phyloP scores from a whole-genome alignment of 306 rosid genomes.

The Cucumis cinereus region DNA sequence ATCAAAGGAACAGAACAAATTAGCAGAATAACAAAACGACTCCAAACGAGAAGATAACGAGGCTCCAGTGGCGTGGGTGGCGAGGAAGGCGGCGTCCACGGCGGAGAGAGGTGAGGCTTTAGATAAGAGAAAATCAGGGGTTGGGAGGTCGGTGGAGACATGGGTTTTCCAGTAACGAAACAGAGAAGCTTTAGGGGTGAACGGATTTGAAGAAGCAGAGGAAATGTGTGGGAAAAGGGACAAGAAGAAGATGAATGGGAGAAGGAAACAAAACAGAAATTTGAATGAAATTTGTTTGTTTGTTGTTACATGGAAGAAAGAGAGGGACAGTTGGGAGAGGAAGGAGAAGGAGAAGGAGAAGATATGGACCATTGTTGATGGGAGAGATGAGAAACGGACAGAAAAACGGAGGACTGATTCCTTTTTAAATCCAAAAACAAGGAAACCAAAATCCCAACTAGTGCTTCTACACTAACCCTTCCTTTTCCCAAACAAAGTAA shows the following conservation, averaged over 20 bases:
- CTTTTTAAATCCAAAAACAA: neutral
- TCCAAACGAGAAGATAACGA: constrained; percentile 19
- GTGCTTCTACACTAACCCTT: no score
- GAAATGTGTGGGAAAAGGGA: constrained; percentile 28
- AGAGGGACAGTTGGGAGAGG: constrained; percentile 35
- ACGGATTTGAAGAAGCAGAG: constrained; percentile 35
- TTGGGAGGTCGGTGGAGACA: constrained; percentile 29
- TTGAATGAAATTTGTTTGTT: constrained; percentile 4
- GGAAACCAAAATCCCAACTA: neutral
- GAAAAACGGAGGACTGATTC: neutral
- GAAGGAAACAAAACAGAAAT: neutral
- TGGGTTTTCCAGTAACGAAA: constrained; percentile 62
- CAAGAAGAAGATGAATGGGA: neutral
- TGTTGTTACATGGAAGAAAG: constrained; percentile 27
- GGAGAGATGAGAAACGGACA: neutral
- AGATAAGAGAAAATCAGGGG: constrained; percentile 45
- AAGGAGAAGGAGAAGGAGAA: constrained; percentile 25
- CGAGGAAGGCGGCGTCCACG: constrained; percentile 31
- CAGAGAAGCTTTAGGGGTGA: constrained; percentile 57
- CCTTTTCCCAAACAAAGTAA: neutral
- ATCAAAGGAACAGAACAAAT: constrained; percentile 47
- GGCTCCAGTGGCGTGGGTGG: constrained; percentile 21
- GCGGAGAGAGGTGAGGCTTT: constrained; percentile 67
- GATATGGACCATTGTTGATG: constrained; percentile 21
- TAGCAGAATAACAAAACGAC: constrained; percentile 50